Base-by-base conservation (phyloP, 2,329 filamentous ascomycete genomes). In the Cytospora chrysosperma region DNA sequence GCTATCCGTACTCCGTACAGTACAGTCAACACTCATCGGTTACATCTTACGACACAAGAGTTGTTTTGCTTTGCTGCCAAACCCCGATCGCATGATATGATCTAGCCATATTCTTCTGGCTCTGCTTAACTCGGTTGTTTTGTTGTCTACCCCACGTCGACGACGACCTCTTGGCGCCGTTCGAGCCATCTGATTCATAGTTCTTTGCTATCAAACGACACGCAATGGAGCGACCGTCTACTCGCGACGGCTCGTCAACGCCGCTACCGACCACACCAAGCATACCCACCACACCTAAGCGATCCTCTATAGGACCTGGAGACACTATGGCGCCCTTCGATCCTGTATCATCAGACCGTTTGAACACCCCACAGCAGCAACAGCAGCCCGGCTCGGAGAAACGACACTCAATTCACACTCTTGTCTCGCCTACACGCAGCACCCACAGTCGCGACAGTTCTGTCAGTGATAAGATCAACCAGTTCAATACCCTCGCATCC, bases 381-480 rank as follows among this genome's bases (percentile, higher is more conserved):
- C 37, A 19, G 2, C 77, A 77, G 65, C 73, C 75, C 68, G 72
- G 75, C 60, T 72, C 75, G 43, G 75, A 57, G 40, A 51, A 62
- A 32, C 57, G 64, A 37, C 61, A 61, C 24, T 65, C 64, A 8
- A 28, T 58, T 30, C 62, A 61, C 49, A 61, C 75, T 61, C 68
- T 77, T 61, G 73, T 78, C 68, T 71, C 75, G 28, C 72, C 77
- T 47, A 70, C 69, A 52, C 75, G 72, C 67, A 72, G 65, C 70
- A 77, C 76, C 63, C 78, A 80, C 71, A 75, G 75, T 19, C 81
- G 85, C 67, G 84, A 86, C 65, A 86, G 84, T 69, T 85, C 85
- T 26, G 86, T 90, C 7, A 81, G 87, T 69, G 85, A 88, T 65
- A 86, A 87, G 71, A 88, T 91, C 67, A 87, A 85, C 71, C 89